Conservation (phyloP, 2,329 filamentous ascomycete species). For the Ceratocystis destructans region DNA sequence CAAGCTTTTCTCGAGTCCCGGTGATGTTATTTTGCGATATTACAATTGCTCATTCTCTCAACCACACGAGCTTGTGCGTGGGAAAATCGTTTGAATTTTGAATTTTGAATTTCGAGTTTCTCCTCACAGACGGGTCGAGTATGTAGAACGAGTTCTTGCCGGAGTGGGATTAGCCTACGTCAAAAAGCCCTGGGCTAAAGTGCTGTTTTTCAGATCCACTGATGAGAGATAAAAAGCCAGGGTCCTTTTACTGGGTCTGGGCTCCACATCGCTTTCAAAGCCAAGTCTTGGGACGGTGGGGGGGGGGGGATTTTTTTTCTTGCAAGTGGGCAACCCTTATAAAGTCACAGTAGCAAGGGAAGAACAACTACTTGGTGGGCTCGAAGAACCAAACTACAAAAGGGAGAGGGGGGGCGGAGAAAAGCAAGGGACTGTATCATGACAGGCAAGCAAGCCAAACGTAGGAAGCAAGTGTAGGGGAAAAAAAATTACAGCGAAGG, state of each 20-base stretch:
- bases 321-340: too few species aligned
- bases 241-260: slow-evolving; percentile 1
- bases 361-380: background rate
- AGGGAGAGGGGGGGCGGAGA: background rate
- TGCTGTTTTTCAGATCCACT: slow-evolving; percentile 3
- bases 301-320: too few species aligned
- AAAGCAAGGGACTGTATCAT: background rate
- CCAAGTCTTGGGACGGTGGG: background rate
- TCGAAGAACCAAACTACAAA: background rate
- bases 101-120: background rate
- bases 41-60: background rate
- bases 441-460: background rate
- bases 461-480: background rate
- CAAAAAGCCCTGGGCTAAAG: slow-evolving; percentile 10
- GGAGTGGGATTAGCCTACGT: background rate
- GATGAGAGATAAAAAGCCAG: slow-evolving; percentile 6
- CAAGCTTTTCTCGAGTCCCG: background rate
- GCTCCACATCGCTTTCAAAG: background rate
- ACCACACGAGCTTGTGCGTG: background rate
- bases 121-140: background rate
- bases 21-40: background rate
- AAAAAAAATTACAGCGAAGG: background rate
- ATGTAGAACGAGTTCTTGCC: background rate
- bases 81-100: background rate
- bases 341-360: background rate